phyloP scores from a whole-genome alignment of 2,329 filamentous ascomycete species.

The Xylaria sp. region DNA sequence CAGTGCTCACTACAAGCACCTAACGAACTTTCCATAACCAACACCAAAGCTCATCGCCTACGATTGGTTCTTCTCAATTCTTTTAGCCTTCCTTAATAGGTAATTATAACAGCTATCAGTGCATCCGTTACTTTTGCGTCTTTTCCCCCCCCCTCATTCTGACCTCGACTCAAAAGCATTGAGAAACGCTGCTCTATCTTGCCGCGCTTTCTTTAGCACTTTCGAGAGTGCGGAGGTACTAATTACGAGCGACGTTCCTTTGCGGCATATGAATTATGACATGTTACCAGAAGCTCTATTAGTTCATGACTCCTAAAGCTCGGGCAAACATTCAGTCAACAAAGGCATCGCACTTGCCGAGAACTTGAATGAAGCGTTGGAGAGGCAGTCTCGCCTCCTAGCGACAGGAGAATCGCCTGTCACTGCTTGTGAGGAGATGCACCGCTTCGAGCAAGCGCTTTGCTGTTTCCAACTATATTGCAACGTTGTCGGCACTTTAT shows the following conservation, averaged over 20 bases:
- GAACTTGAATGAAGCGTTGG: not conserved
- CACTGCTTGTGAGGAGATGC: not conserved
- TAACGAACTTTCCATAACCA: too few species aligned
- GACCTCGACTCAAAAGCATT: conserved; percentile 20
- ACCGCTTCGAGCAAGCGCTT: conserved; percentile 18
- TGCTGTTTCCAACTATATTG: conserved; percentile 28
- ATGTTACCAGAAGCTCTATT: conserved; percentile 23
- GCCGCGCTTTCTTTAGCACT: conserved; percentile 12
- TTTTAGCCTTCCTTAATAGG: too few species aligned
- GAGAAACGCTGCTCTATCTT: conserved; percentile 16
- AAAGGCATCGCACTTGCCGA: not conserved
- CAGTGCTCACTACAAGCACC: too few species aligned
- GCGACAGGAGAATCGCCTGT: not conserved
- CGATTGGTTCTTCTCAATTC: too few species aligned
- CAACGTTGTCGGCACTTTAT: conserved; percentile 3
- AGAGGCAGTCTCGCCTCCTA: not conserved
- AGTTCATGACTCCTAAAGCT: not conserved
- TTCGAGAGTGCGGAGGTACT: conserved; percentile 15
- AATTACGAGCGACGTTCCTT: conserved; percentile 8
- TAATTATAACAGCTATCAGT: too few species aligned
- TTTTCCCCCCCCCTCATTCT: too few species aligned
- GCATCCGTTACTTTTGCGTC: too few species aligned
- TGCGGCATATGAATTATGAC: conserved; percentile 12
- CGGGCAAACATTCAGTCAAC: not conserved
- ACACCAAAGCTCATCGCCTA: too few species aligned